Percentiles rank a stretch among this genome's conserved stretches.
Evolutionary conservation across 2,329 filamentous ascomycete genomes (phyloP).

Genomic region (Cercospora sp.): DNA sequence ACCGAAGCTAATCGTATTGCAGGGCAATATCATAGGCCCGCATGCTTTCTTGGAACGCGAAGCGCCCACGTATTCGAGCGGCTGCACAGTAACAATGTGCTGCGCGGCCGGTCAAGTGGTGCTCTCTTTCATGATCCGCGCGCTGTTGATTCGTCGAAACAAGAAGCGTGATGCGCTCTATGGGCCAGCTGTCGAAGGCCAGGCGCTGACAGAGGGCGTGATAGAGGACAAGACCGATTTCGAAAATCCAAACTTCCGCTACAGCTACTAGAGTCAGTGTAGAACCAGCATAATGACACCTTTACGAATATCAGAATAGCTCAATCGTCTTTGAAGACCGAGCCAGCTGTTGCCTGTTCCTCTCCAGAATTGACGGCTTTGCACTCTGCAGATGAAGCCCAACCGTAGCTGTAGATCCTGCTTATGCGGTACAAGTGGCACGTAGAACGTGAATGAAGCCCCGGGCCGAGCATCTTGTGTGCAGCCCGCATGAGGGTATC

Average conservation of each 20-base stretch:
- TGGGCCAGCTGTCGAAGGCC: slow-evolving; percentile 25
- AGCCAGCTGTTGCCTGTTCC: not conserved
- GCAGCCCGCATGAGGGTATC: not conserved
- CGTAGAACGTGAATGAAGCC: not conserved
- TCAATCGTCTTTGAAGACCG: not conserved
- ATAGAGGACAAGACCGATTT: slow-evolving; percentile 45
- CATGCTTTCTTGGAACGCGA: slow-evolving; percentile 51
- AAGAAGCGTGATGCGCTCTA: slow-evolving; percentile 42
- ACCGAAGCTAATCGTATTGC: slow-evolving; percentile 32
- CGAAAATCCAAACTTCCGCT: slow-evolving; percentile 37
- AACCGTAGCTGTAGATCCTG: not conserved
- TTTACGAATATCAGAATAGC: not conserved
- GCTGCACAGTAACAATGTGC: slow-evolving; percentile 54
- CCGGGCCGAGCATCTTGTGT: not conserved
- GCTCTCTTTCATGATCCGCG: slow-evolving; percentile 41
- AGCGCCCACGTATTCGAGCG: slow-evolving; percentile 53
- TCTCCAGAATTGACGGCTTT: not conserved
- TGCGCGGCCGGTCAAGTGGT: slow-evolving; percentile 49
- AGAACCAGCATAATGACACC: not conserved
- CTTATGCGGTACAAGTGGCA: not conserved
- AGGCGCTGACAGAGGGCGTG: slow-evolving; percentile 24
- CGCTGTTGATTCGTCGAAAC: slow-evolving; percentile 43
- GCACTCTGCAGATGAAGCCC: not conserved
- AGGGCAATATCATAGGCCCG: slow-evolving; percentile 52
- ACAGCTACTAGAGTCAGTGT: slow-evolving; percentile 26